These are phyloP conservation scores for Xylariaceae sp. DNA, from an alignment of 2,329 filamentous ascomycete species.

Conservation along the genomic window DNA sequence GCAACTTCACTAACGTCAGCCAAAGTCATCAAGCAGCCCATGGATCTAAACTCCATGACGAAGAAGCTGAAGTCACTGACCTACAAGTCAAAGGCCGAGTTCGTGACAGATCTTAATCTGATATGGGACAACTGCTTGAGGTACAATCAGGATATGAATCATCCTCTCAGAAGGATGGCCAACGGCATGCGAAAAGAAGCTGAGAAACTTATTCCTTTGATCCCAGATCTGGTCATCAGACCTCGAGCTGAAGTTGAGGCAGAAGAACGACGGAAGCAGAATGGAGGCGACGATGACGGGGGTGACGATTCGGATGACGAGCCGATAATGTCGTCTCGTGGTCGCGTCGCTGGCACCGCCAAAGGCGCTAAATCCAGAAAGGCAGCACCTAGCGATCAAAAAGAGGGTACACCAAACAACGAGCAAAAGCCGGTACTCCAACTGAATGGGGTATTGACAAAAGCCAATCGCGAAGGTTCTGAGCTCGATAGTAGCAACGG, in stretches of 20 bases:
- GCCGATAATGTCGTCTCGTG: conserved; percentile 95
- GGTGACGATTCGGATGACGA: conserved; percentile 94
- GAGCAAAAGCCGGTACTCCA: conserved; percentile 71
- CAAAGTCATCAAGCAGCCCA: conserved; percentile 89
- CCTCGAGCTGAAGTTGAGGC: conserved; percentile 92
- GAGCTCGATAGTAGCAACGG: conserved; percentile 83
- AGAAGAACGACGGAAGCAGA: conserved; percentile 77
- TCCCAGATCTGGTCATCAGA: conserved; percentile 85
- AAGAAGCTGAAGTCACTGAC: conserved; percentile 83
- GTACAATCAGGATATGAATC: conserved; percentile 86
- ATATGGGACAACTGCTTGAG: conserved; percentile 97
- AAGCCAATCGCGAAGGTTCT: conserved; percentile 62
- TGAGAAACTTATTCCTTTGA: conserved; percentile 90
- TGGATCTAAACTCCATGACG: conserved; percentile 97
- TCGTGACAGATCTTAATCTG: conserved; percentile 85
- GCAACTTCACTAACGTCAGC: conserved; percentile 15
- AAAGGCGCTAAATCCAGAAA: conserved; percentile 76
- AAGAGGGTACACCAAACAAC: conserved; percentile 71
- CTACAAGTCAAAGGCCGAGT: conserved; percentile 89
- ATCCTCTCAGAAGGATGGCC: conserved; percentile 86
- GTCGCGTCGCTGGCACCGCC: conserved; percentile 76
- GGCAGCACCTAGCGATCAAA: conserved; percentile 64
- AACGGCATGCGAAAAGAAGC: conserved; percentile 96
- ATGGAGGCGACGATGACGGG: conserved; percentile 75
- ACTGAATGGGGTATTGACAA: conserved; percentile 58